Evolutionary conservation across 2,329 filamentous ascomycete species (phyloP).

Genomic region (Botrytis fabae): DNA sequence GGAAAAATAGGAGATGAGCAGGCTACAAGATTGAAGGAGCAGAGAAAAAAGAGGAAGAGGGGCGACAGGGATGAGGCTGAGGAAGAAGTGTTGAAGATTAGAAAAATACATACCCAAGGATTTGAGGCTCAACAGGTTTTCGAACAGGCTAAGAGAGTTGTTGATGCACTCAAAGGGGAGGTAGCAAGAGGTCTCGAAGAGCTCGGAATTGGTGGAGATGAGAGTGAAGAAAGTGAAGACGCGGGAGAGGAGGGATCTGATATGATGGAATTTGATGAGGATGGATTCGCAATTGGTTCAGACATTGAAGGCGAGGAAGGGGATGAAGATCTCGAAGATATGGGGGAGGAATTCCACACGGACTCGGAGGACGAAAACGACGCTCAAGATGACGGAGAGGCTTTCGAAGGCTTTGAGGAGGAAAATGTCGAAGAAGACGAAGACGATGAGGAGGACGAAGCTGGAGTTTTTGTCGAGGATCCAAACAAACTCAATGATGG

Average conservation of each 20-base stretch:
- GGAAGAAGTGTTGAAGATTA: slow-evolving; percentile 65
- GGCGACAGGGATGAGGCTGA: slow-evolving; percentile 50
- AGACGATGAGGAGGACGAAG: slow-evolving; percentile 51
- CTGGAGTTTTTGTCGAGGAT: slow-evolving; percentile 66
- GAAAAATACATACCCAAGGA: slow-evolving; percentile 81
- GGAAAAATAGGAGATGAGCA: slow-evolving; percentile 72
- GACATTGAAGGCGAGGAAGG: slow-evolving; percentile 40
- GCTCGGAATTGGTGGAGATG: slow-evolving; percentile 35
- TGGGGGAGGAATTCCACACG: slow-evolving; percentile 37
- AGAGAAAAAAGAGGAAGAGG: slow-evolving; percentile 76
- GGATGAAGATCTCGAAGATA: slow-evolving; percentile 43
- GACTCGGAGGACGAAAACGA: slow-evolving; percentile 41
- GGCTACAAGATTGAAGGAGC: slow-evolving; percentile 63
- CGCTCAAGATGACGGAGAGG: slow-evolving; percentile 37
- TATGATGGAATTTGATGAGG: slow-evolving; percentile 43
- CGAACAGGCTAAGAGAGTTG: slow-evolving; percentile 86
- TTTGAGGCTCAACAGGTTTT: slow-evolving; percentile 89
- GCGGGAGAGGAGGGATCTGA: slow-evolving; percentile 43
- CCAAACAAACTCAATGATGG: slow-evolving; percentile 89
- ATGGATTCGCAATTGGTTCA: slow-evolving; percentile 44
- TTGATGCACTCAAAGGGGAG: slow-evolving; percentile 62
- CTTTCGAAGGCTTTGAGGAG: slow-evolving; percentile 38
- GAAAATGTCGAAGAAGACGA: slow-evolving; percentile 46
- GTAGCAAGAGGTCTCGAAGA: slow-evolving; percentile 50
- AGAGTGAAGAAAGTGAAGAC: slow-evolving; percentile 38